Evolutionary conservation across 495 filamentous ascomycete genomes (phyloP), one percentile per base, ranked within the genome.

Genomic region (Xanthoparmelia taractica): DNA sequence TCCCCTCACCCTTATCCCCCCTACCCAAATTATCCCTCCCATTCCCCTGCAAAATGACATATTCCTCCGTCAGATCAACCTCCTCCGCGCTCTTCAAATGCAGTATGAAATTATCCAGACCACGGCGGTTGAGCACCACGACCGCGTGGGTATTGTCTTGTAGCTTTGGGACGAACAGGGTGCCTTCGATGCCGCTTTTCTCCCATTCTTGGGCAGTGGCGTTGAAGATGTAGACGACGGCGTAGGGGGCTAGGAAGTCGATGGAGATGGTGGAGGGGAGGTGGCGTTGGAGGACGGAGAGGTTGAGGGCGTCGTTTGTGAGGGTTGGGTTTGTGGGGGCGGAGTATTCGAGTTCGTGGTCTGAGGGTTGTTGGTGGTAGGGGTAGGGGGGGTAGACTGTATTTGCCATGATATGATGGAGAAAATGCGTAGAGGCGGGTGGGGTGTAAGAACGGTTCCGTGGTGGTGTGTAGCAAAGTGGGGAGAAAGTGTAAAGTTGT

Each of bases 261-360:
- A 96, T 87, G 48, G 77, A 76, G 50, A 73, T 77, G 64, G 93
- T 81, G 63, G 75, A 70, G 36, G 90, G 87, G 57, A 87, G 80
- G 73, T 95, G 88, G 55, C 89, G 87, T 34, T 80, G 84, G 23
- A 96, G 77, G 40, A 95, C 91, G 59, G 80, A 75, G 70, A 94
- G 79, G 76, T 96, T 96, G 59, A 96, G 84, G 65, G 92, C 87
- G 37, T 85, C 84, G 75, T 91, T 93, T 64, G 85, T 82, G 65
- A 85, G 86, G 6, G 75, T 70, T 13, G 50, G 17, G 20, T 31
- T 33, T 20, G 50, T 7, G 0, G 50, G 50, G 13, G 17, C 29
- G 29, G 50, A 20, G 50, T 33, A 34, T 1, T 31, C 27, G 29
- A 33, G 1, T 8, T 54, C 15, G 29, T 31, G 8, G 17, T 54